phyloP scores from a whole-genome alignment of 768 basidiomycete genomes.

The Collybia mongolica region DNA sequence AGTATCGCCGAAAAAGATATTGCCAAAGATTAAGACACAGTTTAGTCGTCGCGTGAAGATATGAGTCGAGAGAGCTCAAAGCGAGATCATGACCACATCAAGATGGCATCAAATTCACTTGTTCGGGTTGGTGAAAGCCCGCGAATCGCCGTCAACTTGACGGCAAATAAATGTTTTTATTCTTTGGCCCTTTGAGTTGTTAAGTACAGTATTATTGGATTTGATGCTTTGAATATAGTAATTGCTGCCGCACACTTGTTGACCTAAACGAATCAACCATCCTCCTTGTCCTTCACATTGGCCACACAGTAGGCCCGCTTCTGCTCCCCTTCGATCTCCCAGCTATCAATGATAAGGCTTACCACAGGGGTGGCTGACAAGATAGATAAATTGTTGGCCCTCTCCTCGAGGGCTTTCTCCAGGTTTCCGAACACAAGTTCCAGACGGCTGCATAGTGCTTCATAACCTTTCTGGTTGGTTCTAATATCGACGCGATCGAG shows the following conservation, averaged over 20 bases:
- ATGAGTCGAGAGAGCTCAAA: no score
- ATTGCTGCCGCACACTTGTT: no score
- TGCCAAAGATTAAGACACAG: no score
- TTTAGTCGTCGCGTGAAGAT: no score
- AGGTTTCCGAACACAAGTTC: slow-evolving; percentile 48
- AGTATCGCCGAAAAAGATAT: not conserved
- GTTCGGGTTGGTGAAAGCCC: no score
- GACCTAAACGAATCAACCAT: not conserved
- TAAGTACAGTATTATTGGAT: no score
- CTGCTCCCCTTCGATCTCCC: slow-evolving; percentile 20
- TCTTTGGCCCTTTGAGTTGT: no score
- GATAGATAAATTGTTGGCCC: not conserved
- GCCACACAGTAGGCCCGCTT: slow-evolving; percentile 23
- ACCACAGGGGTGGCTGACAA: slow-evolving; percentile 10
- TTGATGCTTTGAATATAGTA: no score
- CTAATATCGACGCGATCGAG: slow-evolving; percentile 42
- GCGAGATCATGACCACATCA: no score
- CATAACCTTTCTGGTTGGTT: slow-evolving; percentile 35
- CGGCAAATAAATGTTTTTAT: no score
- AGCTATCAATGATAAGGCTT: slow-evolving; percentile 22
- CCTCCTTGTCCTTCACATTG: slow-evolving; percentile 11
- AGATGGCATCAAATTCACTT: no score
- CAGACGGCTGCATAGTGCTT: slow-evolving; percentile 38
- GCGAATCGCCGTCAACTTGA: no score
- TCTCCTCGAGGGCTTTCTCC: slow-evolving; percentile 32